Conservation (phyloP, 192 early-diverging fungal genomes). For the Backusella australiensis region DNA sequence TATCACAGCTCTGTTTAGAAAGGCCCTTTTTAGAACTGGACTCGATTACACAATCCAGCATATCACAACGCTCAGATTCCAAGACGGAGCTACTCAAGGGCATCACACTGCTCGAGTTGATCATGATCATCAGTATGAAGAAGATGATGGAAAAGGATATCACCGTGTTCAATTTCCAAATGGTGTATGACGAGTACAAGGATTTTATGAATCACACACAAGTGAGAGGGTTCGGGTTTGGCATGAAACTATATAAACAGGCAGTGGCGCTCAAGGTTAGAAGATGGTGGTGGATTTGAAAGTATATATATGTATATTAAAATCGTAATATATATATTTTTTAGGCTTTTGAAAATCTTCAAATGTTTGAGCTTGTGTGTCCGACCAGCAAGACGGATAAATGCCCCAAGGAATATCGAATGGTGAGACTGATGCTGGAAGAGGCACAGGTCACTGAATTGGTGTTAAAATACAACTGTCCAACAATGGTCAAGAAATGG, state of each 20-base stretch:
- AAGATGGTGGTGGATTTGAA: background rate
- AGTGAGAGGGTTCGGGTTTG: constrained; percentile 50
- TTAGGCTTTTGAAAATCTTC: constrained; percentile 79
- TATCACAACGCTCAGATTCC: constrained; percentile 47
- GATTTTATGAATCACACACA: constrained; percentile 68
- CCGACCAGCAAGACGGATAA: constrained; percentile 48
- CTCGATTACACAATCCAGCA: constrained; percentile 37
- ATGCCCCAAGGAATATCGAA: constrained; percentile 84
- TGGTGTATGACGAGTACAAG: constrained; percentile 92
- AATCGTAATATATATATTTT: background rate
- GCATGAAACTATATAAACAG: constrained; percentile 73
- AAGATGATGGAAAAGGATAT: constrained; percentile 65
- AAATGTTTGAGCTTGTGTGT: constrained; percentile 65
- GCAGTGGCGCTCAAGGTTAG: constrained; percentile 79
- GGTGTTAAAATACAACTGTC: constrained; percentile 62
- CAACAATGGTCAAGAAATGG: constrained; percentile 63
- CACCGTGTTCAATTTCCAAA: constrained; percentile 87
- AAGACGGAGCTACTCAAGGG: constrained; percentile 58
- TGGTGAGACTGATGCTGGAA: constrained; percentile 80
- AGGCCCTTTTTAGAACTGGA: constrained; percentile 37
- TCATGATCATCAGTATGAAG: constrained; percentile 76
- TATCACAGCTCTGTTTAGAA: constrained; percentile 28
- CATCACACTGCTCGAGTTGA: constrained; percentile 78
- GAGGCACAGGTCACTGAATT: constrained; percentile 62
- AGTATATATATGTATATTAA: background rate